Base-by-base conservation (phyloP, 768 basidiomycete genomes). In the Suillus weaverae region DNA sequence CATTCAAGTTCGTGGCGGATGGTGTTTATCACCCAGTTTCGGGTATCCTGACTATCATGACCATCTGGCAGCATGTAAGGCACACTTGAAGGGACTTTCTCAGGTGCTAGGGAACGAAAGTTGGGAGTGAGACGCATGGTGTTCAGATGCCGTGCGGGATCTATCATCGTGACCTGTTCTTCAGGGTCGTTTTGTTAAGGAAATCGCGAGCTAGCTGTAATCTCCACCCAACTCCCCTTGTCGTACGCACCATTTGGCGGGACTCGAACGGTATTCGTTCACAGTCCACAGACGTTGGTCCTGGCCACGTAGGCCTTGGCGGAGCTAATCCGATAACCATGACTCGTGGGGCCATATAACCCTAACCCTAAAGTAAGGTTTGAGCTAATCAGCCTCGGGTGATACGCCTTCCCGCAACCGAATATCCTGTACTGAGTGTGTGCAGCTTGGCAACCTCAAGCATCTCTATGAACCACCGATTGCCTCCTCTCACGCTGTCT, bases 321-420 rank as follows among this genome's bases (percentile, higher is more conserved):
- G 4, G 18, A 18, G 41, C 16, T 26, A 2, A 26, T 26, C 26
- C 26, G 26, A 26, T 26, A 26, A 18, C 4, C 13, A 18, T 43
- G 16, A 43, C 4, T 6, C 5, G 41, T 16, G 41, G 18, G 22
- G 32, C 14, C 20, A 51, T 48, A 18, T 53, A 60, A 62, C 63
- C 61, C 59, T 64, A 62, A 64, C 63, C 63, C 61, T 62, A 38
- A n/a, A 43, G 22, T 35, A 39, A 62, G 63, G 63, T 59, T 59
- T 41, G 26, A 41, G 9, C 9, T 32, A 6, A 41, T 30, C 26
- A 18, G 11, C 5, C 20, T 5, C 41, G 16, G 5, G 41, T 41
- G 41, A 6, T 18, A 20, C 43, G n/a, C 41, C 44, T n/a, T 46
- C 4, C 46, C 46, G n/a, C 11, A 26, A 7, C 46, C 48, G 7